Percentiles rank a stretch among this genome's conserved stretches.
Conservation (phyloP, 139 green algal species). For the Penium margaritaceum region DNA sequence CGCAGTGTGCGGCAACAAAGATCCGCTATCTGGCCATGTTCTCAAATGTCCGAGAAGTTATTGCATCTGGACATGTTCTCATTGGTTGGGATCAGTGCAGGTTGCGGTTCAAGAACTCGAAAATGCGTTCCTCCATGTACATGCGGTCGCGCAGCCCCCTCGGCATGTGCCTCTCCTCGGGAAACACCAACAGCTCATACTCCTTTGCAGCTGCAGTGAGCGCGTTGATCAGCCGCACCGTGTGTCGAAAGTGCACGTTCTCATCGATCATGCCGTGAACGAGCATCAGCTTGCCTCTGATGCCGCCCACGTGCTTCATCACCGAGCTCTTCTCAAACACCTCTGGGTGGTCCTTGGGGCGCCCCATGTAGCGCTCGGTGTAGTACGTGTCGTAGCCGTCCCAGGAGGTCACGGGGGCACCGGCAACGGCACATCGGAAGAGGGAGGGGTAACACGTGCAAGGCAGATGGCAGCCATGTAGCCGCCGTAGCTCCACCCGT, state of each 20-base stretch:
- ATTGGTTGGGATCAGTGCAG: constrained; percentile 29
- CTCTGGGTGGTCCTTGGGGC: constrained; percentile 22
- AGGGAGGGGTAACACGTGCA: constrained; percentile 23
- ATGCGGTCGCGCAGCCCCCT: constrained; percentile 41
- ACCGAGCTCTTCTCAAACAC: constrained; percentile 45
- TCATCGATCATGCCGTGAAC: constrained; percentile 56
- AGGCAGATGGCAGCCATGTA: constrained; percentile 50
- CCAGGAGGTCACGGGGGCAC: constrained; percentile 51
- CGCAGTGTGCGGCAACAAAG: no score
- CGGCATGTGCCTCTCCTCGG: constrained; percentile 53
- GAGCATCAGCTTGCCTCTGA: constrained; percentile 43
- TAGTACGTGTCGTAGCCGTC: constrained; percentile 56
- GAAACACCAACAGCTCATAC: constrained; percentile 50
- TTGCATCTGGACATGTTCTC: no score
- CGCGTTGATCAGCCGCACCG: constrained; percentile 39
- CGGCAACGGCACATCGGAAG: constrained; percentile 48
- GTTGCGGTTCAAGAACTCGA: constrained; percentile 35
- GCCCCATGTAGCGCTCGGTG: constrained; percentile 55
- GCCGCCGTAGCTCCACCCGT: constrained; percentile 53
- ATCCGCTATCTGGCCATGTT: no score
- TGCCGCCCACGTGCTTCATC: constrained; percentile 36
- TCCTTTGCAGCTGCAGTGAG: constrained; percentile 34
- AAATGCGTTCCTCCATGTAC: constrained; percentile 51
- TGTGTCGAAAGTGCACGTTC: constrained; percentile 54
- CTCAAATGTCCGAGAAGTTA: no score